A percentile compares a stretch with the other conserved stretches of the same genome.
Evolutionary conservation across 2,329 filamentous ascomycete species (phyloP).

Genomic region (Colletotrichum sp.): DNA sequence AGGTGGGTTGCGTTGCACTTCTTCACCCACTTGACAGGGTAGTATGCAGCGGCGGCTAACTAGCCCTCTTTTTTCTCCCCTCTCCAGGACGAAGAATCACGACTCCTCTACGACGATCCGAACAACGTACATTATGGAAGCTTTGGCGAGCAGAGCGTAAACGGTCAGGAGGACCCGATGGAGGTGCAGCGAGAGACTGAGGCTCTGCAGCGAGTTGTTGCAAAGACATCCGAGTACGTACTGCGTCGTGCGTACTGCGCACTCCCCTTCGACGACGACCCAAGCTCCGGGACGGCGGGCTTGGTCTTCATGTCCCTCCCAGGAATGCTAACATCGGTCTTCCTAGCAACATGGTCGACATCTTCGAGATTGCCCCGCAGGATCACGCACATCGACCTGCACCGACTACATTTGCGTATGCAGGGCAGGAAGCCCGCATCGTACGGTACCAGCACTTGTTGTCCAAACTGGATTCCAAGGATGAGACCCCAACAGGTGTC

Average conservation of each 20-base stretch:
- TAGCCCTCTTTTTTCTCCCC: neutral
- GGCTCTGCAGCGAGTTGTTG: conserved; percentile 67
- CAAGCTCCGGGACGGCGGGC: conserved; percentile 12
- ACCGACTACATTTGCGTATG: conserved; percentile 49
- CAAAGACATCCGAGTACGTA: conserved; percentile 67
- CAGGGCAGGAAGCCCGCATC: conserved; percentile 60
- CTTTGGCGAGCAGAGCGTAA: conserved; percentile 62
- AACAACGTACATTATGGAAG: conserved; percentile 66
- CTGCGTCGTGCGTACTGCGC: neutral
- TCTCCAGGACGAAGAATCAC: conserved; percentile 60
- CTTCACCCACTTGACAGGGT: neutral
- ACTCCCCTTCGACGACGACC: neutral
- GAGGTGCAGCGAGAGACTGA: conserved; percentile 70
- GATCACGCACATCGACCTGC: conserved; percentile 41
- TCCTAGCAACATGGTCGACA: conserved; percentile 69
- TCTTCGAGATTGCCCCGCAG: conserved; percentile 68
- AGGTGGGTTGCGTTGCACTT: conserved; percentile 45
- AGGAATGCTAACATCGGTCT: conserved; percentile 19
- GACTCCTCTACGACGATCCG: conserved; percentile 66
- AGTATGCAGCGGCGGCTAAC: neutral
- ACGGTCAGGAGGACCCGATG: conserved; percentile 62
- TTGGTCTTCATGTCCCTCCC: conserved; percentile 5
- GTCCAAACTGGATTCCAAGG: conserved; percentile 58
- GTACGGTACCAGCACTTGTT: conserved; percentile 67
- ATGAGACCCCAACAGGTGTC: conserved; percentile 46